Evolutionary conservation across 345 rosid species (phyloP), one percentile per base, ranked within the genome.

Genomic region (Moringa oleifera): DNA sequence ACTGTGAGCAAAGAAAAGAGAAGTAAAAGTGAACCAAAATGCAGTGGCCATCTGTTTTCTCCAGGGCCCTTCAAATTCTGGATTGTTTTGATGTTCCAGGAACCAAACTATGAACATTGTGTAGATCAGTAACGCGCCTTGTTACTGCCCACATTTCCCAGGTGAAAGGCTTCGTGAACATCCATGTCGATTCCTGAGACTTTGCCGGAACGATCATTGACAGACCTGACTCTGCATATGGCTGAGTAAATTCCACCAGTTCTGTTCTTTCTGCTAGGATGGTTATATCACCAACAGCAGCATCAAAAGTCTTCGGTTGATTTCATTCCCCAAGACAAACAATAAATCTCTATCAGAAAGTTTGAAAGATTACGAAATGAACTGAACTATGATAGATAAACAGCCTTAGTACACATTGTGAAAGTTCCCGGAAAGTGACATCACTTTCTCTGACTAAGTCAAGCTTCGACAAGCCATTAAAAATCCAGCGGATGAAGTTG

Each of bases 1-100:
- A 78, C 83, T 66, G 46, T 83, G 85, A 50, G 80, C 79, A 25
- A 76, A 74, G 73, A 76, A 79, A 24, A 81, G 23, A 4, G 84
- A 66, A 2, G 79, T 70, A 61, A 73, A 74, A 33, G 80, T 71
- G 76, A 81, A 77, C 78, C 71, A 71, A 49, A 75, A 11, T 0
- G 71, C 77, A 11, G 72, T 71, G 17, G 65, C 61, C 6, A 81
- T 25, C 68, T 79, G 84, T 37, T 69, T 7, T 58, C 37, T 73
- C 70, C 13, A 20, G 0, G 74, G 54, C 36, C 86, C 86, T 31
- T 9, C 20, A 41, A 73, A 84, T 11, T 68, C 76, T 2, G 73
- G 69, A 25, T 73, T 81, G 1, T 20, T 9, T 25, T 56, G 63
- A 46, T 64, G 73, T 71, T 84, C 89, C 57, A 81, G 20, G 52